Evolutionary conservation across 495 filamentous ascomycete species (phyloP).

Genomic region (Penicillium flavigenum): DNA sequence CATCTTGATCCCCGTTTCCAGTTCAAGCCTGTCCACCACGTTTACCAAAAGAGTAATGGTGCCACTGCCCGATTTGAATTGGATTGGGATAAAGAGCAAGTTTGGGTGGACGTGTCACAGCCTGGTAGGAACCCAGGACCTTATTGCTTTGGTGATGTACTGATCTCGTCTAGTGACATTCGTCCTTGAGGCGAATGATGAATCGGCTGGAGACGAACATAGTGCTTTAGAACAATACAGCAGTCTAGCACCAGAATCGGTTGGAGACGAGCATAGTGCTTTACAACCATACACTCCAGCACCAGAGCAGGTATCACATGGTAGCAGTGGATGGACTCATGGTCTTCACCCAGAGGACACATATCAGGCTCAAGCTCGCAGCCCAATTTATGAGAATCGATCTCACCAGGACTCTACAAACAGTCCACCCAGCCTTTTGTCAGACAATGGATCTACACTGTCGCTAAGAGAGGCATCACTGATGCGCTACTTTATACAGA

Average conservation of each 20-base stretch:
- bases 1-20: slow-evolving; percentile 41
- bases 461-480: slow-evolving; percentile 36
- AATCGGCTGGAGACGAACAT: slow-evolving; percentile 10
- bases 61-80: slow-evolving; percentile 34
- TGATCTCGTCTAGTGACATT: slow-evolving; percentile 31
- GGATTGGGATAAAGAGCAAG: slow-evolving; percentile 36
- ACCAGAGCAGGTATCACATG: not conserved
- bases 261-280: slow-evolving; percentile 5
- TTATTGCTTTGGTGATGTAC: not conserved
- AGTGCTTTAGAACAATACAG: slow-evolving; percentile 1
- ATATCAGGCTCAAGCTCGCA: not conserved
- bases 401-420: not conserved
- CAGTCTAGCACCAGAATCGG: not conserved
- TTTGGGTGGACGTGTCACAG: slow-evolving; percentile 35
- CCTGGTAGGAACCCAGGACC: slow-evolving; percentile 22
- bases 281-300: not conserved
- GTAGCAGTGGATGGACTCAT: not conserved
- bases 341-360: not conserved
- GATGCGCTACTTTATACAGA: slow-evolving; percentile 37
- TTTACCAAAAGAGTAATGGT: slow-evolving; percentile 37
- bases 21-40: slow-evolving; percentile 39
- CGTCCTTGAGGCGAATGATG: slow-evolving; percentile 30
- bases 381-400: not conserved
- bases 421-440: not conserved
- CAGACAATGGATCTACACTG: slow-evolving; percentile 15